These are phyloP conservation scores for Hypoxylon sp. DNA, from an alignment of 2,329 filamentous ascomycete genomes.

Conservation along the genomic window DNA sequence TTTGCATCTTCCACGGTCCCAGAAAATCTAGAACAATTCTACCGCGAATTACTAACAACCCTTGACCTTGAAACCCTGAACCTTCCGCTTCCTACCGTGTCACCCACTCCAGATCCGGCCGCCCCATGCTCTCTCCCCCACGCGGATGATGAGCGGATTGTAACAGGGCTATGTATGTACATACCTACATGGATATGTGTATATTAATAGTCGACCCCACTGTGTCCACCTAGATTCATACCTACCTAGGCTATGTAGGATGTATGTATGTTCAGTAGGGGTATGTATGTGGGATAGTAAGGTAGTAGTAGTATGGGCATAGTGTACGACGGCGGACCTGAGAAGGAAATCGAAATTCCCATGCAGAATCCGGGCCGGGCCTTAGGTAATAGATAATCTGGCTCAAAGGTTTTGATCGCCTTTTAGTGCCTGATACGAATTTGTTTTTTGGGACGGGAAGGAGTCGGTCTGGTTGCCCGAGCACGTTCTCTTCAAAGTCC, in stretches of 20 bases:
- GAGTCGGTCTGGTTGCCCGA: slow-evolving; percentile 22
- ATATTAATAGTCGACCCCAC: slow-evolving; percentile 37
- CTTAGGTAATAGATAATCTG: slow-evolving; percentile 4
- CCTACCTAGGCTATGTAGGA: not conserved
- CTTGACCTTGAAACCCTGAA: not conserved
- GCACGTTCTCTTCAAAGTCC: slow-evolving; percentile 13
- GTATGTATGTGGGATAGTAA: not conserved
- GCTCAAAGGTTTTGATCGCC: not conserved
- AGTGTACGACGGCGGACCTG: slow-evolving; percentile 10
- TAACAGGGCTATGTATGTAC: slow-evolving; percentile 24
- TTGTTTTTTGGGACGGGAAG: not conserved
- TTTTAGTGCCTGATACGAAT: not conserved
- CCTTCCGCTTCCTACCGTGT: slow-evolving; percentile 6
- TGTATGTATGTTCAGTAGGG: not conserved
- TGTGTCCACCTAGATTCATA: slow-evolving; percentile 21
- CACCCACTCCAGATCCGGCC: slow-evolving; percentile 21
- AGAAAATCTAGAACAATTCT: slow-evolving; percentile 17
- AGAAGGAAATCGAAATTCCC: slow-evolving; percentile 14
- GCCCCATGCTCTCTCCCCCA: slow-evolving; percentile 27
- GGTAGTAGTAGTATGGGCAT: not conserved
- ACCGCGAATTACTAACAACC: slow-evolving; percentile 6
- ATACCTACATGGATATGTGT: too few species aligned
- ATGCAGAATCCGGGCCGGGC: slow-evolving; percentile 11
- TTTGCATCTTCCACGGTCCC: not conserved
- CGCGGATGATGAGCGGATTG: slow-evolving; percentile 34